Evolutionary conservation across 768 basidiomycete species (phyloP), one percentile per base, ranked within the genome.

Genomic region (Tylopilus plumbeoviolaceoides): DNA sequence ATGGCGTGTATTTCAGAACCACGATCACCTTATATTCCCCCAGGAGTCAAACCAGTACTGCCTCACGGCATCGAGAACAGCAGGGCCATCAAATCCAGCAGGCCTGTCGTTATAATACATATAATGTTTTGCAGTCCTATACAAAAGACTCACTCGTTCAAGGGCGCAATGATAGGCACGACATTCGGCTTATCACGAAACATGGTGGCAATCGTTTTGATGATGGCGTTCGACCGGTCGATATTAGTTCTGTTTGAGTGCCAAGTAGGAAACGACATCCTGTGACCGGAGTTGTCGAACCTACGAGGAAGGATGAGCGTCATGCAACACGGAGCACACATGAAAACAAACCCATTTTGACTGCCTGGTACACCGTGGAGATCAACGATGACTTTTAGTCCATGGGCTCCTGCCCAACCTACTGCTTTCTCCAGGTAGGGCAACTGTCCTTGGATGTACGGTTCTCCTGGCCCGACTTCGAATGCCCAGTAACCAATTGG

Each of bases 401-500:
- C 84, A 59, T 89, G 69, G 23, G 76, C 75, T 42, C 70, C 69
- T 2, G 93, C 92, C 83, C 90, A 92, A 21, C 65, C 65, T 42
- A 88, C 77, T 8, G 88, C 89, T 38, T 82, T 78, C 55, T 73
- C 58, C 20, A 91, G 72, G 69, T 86, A 91, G 18, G 82, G 77
- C 31, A 87, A 72, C 65, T 91, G 89, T 12, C 89, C 89, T 68
- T 82, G 79, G 53, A 89, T 81, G 66, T 78, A 91, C 7, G 91
- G 91, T 61, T 92, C 87, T 5, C 89, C 89, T 12, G 76, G 74
- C 20, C 79, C 77, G 33, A 91, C 82, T 53, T 94, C 90, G 61
- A 85, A 91, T 1, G 88, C 91, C 90, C 90, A 95, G 68, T 89
- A 95, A 12, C 91, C 93, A 41, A 95, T 89, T 14, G 91, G 90